Evolutionary conservation across 1,139 yeast genomes (phyloP), one percentile per base, ranked within the genome.

Genomic region (Geotrichum histeridarum): DNA sequence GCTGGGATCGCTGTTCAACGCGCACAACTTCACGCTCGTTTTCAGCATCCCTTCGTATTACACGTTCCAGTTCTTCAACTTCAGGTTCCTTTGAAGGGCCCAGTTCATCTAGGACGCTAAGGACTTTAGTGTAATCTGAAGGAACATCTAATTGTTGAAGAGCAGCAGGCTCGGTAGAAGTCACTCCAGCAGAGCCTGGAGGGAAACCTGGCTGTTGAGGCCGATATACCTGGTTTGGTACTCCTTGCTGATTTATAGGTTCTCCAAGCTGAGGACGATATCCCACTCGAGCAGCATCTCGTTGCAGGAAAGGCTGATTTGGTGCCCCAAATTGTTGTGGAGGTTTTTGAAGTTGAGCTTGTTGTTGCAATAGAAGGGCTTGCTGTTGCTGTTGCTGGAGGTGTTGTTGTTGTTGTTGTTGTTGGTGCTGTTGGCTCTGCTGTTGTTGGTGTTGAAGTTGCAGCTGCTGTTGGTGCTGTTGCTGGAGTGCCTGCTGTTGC

Each of bases 1-100:
- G 47, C 30, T 51, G 47, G 31, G 54, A 57, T 18, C 58, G 51
- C 17, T 55, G 50, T 14, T 59, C 60, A 11, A 57, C 57, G 15
- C 53, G 51, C 12, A 54, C 52, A 38, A 59, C 48, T 55, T 61
- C 61, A 71, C 72, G 58, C 64, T 73, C 58, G 60, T 78, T 79
- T 63, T 67, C 71, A 54, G 77, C 75, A 61, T 79, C 68, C 22
- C 54, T 54, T 36, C 54, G 70, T 57, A 78, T 76, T 58, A 77
- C 78, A 42, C 77, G 72, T 54, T 77, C 79, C 59, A 76, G 77
- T 9, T 79, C 77, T 27, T 75, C 67, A 51, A 75, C 64, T 52
- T 76, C 74, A 31, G 77, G 73, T 55, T 56, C 42, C 54, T 58
- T 54, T 46, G 63, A 32, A 47, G 44, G 33, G n/a, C 48, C 61